These are phyloP conservation scores for Apiospora aurea DNA, from an alignment of 2,329 filamentous ascomycete genomes.

Conservation along the genomic window DNA sequence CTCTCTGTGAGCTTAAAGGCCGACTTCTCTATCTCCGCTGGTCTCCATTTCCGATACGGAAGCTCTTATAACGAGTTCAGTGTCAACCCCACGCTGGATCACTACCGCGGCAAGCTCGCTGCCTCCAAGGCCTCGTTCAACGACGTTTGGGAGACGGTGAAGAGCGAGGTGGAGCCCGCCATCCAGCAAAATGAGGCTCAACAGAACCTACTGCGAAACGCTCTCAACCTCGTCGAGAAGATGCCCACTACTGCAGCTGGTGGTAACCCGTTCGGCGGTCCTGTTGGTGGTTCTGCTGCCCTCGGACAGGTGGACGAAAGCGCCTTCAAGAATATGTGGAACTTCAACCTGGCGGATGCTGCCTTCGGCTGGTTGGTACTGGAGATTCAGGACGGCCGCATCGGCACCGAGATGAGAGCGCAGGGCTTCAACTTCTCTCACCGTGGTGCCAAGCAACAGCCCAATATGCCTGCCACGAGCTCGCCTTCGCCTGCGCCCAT, in stretches of 20 bases:
- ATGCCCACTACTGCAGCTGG: conserved; percentile 96
- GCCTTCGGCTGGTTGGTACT: conserved; percentile 96
- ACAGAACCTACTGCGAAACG: conserved; percentile 89
- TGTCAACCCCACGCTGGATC: conserved; percentile 96
- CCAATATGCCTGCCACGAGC: conserved; percentile 47
- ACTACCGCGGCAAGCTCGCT: conserved; percentile 97
- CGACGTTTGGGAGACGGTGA: conserved; percentile 99
- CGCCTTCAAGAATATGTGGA: conserved; percentile 99
- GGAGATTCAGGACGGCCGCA: conserved; percentile 93
- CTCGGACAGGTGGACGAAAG: conserved; percentile 96
- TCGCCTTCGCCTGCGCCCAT: conserved; percentile 46
- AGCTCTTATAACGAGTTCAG: conserved; percentile 99
- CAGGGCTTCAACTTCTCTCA: conserved; percentile 99
- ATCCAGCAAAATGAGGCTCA: conserved; percentile 94
- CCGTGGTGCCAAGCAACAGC: conserved; percentile 80
- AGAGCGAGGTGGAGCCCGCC: conserved; percentile 91
- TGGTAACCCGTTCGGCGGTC: conserved; percentile 95
- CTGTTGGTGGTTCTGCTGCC: conserved; percentile 72
- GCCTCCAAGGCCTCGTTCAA: conserved; percentile 99
- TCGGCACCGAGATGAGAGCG: conserved; percentile 97
- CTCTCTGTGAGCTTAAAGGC: conserved; percentile 96
- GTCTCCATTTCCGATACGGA: conserved; percentile 97
- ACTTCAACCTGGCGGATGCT: conserved; percentile 97
- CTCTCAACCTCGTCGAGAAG: conserved; percentile 92
- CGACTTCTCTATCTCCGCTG: conserved; percentile 97